Evolutionary conservation across 352 stramenopile genomes (phyloP), one percentile per base, ranked within the genome.

Genomic region (Phytophthora hybrid): DNA sequence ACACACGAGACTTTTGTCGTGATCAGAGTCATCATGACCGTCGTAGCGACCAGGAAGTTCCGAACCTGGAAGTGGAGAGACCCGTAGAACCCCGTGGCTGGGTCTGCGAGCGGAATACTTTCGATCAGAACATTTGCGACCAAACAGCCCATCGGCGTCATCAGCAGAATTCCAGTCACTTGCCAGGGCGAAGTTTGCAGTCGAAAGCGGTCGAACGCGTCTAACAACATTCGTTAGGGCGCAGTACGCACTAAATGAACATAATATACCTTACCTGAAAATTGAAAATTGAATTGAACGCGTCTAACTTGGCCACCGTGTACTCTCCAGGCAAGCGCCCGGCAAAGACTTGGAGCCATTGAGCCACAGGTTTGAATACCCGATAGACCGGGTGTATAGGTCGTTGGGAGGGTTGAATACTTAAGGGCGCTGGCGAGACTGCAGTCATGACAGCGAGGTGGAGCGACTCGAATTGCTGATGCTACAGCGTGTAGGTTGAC

Each of bases 301-400:
- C 71, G n/a, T 81, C 59, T 9, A 79, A 57, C 19, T 83, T 83
- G 21, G 63, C 75, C 4, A 83, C 56, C 11, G 70, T 83, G 64
- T 80, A 83, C 5, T 77, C 66, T 26, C 71, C 74, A 14, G 66
- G 65, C n/a, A 80, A 58, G 14, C 56, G 51, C 16, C 70, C 70
- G 4, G n/a, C 44, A 18, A 69, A 46, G 3, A n/a, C 11, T 26
- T 1, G 8, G 9, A 69, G 0, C 21, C 41, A 64, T 16, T n/a
- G 9, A 47, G 2, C 18, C 6, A 49, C 10, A 29, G 56, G 4
- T 31, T 29, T 46, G 8, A 59, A 31, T 16, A 29, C 31, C 39
- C 19, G 18, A 37, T 9, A 5, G 13, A 53, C 41, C 49, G 19
- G 13, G 3, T 47, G 51, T 39, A 60, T 23, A n/a, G 58, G 34